Percentiles rank a stretch among this genome's conserved stretches.
Evolutionary conservation across 768 basidiomycete species (phyloP).

Genomic region (Lentinus tigrinus): DNA sequence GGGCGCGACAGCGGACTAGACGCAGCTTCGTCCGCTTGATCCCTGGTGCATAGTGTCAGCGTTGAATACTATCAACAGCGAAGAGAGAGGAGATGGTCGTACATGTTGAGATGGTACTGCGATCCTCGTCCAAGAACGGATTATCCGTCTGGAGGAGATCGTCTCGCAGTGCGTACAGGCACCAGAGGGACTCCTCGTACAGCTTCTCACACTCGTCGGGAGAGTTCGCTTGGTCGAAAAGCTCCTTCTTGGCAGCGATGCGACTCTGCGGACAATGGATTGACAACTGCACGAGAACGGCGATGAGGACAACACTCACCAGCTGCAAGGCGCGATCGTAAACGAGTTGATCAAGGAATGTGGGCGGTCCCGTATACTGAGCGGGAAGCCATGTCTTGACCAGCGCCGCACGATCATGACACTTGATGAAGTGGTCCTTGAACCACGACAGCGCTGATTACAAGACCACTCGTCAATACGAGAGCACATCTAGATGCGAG

Average conservation of each 20-base stretch:
- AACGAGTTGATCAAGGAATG: conserved; percentile 86
- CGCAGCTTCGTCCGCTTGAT: conserved; percentile 84
- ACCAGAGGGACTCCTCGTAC: conserved; percentile 95
- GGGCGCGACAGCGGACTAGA: conserved; percentile 71
- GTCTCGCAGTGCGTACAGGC: conserved; percentile 89
- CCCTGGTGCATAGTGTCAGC: conserved; percentile 45
- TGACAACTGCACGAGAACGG: not conserved
- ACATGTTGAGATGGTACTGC: conserved; percentile 77
- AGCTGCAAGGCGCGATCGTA: conserved; percentile 89
- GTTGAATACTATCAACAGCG: conserved; percentile 1
- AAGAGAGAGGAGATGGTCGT: conserved; percentile 26
- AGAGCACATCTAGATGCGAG: not conserved
- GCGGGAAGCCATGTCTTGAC: conserved; percentile 87
- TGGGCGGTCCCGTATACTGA: conserved; percentile 78
- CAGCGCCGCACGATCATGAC: conserved; percentile 85
- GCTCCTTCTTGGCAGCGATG: conserved; percentile 87
- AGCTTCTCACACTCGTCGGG: conserved; percentile 88
- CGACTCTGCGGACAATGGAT: conserved; percentile 61
- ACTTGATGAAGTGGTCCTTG: conserved; percentile 90
- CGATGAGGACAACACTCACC: conserved; percentile 44
- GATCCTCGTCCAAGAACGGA: conserved; percentile 83
- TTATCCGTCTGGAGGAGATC: conserved; percentile 80
- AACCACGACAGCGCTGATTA: conserved; percentile 82
- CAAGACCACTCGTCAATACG: not conserved
- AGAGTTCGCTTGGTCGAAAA: conserved; percentile 72